Base-by-base conservation (phyloP, 1,284 basidiomycete genomes). In the Cryptococcus maquisensis region DNA sequence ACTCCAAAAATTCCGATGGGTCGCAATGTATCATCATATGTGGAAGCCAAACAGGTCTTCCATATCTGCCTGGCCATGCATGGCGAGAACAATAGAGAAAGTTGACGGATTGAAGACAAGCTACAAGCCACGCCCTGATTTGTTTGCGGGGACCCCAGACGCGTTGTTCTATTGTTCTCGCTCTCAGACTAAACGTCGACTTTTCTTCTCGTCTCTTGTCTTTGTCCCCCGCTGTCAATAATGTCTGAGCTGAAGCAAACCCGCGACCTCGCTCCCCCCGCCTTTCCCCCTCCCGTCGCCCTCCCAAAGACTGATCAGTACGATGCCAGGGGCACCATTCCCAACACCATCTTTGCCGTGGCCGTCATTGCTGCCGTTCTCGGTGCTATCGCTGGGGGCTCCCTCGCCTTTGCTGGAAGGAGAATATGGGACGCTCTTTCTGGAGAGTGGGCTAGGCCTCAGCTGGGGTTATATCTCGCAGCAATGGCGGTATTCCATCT, bases 401-500 rank as follows among this genome's bases (percentile, higher is more conserved):
- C 57, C 78, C 76, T 82, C 3, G 43, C 57, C 47, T 47, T 62
- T n/a, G 62, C 66, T 4, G 44, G 82, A 54, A 84, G 85, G 63
- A 78, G 90, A 0, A 20, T 64, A 21, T 32, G 61, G 8, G 23
- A 47, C 15, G 18, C 37, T 2, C 3, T 65, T 1, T 50, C 54
- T 1, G 54, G 54, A n/a, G 40, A 43, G 80, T 88, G 87, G 83
- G 74, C 82, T 0, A 86, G 84, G 20, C 84, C 84, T 48, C 87
- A 88, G 69, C 79, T 95, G 1, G 89, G 87, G 0, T 84, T 90
- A 72, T 97, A 92, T 73, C 61, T 88, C 39, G 83, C 86, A 24
- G 81, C 86, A 1, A 90, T 89, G 87, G 81, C 87, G 1, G 76
- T 81, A 36, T 99, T 98, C 71, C 96, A 99, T 69, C 87, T 93